Evolutionary conservation across 1,284 basidiomycete species (phyloP), one percentile per base, ranked within the genome.

Genomic region (Rhizoctonia solani): DNA sequence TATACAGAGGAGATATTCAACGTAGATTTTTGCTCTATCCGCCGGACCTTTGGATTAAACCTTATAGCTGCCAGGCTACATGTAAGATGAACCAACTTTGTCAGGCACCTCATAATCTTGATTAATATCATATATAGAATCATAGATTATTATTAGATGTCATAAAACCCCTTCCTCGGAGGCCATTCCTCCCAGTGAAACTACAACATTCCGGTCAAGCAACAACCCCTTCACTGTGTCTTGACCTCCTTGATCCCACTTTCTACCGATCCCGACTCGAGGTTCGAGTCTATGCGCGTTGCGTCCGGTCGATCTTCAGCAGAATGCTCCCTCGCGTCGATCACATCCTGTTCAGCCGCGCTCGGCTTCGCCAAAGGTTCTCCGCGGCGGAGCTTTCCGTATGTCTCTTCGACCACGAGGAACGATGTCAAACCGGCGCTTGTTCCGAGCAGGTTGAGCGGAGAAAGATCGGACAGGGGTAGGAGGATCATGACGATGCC

Each of bases 401-500:
- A 67, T 1, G 50, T 54, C 32, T 69, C 68, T 29, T 54, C 47
- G 16, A 54, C 37, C 1, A 69, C 66, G 39, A 59, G 34, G 21
- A 61, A 54, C 9, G 34, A 32, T 14, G 39, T 58, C 14, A 47
- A 16, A 3, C 55, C 39, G 14, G 55, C 55, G 23, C 41, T 47
- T 29, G 11, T 58, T 11, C 41, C 54, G 2, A 58, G 42, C 55
- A 58, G 29, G 27, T 68, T 68, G n/a, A 70, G 67, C 5, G 70
- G 65, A 9, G 67, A 56, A 30, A 71, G 69, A 27, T 37, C 16
- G 19, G 68, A 68, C 27, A 71, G 65, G 5, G 71, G 69, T 2
- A 72, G 65, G 44, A 67, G 68, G 11, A 67, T 54, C 44, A 70
- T 59, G 9, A 68, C 59, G 14, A 65, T 27, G n/a, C 71, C 70